These are phyloP conservation scores for Hemileccinum rubropunctum DNA, from an alignment of 768 basidiomycete genomes.

Conservation along the genomic window DNA sequence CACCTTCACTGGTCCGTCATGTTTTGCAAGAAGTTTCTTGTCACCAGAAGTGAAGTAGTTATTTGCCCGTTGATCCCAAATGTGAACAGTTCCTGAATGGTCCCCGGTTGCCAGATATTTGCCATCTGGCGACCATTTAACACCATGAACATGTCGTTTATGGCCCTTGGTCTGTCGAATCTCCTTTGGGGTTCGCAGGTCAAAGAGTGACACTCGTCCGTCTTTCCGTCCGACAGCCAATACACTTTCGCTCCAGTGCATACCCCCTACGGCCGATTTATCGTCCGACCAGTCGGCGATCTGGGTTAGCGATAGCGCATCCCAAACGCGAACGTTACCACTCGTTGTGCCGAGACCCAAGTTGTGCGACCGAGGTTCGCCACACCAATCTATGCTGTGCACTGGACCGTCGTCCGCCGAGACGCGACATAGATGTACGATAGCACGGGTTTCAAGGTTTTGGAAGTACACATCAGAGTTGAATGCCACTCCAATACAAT, in stretches of 20 bases:
- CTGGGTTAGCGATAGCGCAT: constrained; percentile 35
- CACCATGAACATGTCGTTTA: constrained; percentile 35
- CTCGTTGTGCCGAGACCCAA: constrained; percentile 52
- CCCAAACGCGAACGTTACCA: constrained; percentile 56
- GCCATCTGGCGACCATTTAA: constrained; percentile 42
- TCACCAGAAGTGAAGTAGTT: constrained; percentile 30
- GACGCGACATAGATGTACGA: constrained; percentile 49
- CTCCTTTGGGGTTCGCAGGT: constrained; percentile 32
- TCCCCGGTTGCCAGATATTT: constrained; percentile 41
- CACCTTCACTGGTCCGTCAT: constrained; percentile 45
- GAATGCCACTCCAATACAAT: constrained; percentile 64
- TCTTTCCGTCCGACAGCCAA: constrained; percentile 40
- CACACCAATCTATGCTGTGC: constrained; percentile 53
- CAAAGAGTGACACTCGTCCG: constrained; percentile 38
- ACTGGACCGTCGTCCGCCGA: constrained; percentile 35
- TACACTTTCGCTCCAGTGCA: constrained; percentile 38
- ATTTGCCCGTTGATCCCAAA: constrained; percentile 43
- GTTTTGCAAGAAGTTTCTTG: constrained; percentile 40
- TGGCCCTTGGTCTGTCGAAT: constrained; percentile 30
- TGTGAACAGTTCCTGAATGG: constrained; percentile 37
- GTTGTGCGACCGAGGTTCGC: constrained; percentile 36
- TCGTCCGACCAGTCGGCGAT: constrained; percentile 35
- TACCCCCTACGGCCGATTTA: constrained; percentile 36
- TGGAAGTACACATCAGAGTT: constrained; percentile 59
- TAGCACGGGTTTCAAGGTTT: constrained; percentile 52